Evolutionary conservation across 176 grass and related monocot species (phyloP).

Genomic region (Musa beccarii): DNA sequence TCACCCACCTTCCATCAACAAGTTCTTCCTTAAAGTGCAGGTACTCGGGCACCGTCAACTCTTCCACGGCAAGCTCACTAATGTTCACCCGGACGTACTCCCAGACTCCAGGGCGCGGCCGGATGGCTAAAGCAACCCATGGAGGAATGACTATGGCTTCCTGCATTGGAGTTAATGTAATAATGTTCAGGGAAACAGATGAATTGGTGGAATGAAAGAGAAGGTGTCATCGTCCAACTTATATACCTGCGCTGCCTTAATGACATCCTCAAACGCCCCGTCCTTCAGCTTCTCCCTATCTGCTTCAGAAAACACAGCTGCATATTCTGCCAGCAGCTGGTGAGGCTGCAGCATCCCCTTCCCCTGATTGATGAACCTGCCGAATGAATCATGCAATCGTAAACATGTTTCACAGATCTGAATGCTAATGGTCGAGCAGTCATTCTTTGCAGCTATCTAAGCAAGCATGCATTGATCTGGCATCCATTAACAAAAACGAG

Average conservation of each 20-base stretch:
- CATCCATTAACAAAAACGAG: neutral
- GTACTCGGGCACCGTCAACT: constrained; percentile 82
- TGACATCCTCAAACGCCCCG: constrained; percentile 83
- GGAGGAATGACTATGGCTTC: constrained; percentile 83
- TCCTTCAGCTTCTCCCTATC: constrained; percentile 92
- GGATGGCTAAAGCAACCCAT: constrained; percentile 86
- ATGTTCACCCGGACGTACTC: constrained; percentile 79
- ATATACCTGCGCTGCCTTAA: constrained; percentile 66
- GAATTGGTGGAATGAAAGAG: neutral
- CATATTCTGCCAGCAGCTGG: constrained; percentile 85
- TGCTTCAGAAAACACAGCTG: constrained; percentile 53
- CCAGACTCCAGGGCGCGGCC: constrained; percentile 92
- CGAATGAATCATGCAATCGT: neutral
- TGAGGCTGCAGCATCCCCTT: constrained; percentile 94
- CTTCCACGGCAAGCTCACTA: constrained; percentile 70
- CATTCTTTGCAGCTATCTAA: neutral
- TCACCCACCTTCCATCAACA: constrained; percentile 56
- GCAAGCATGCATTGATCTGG: constrained; percentile 2
- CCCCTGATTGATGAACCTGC: constrained; percentile 70
- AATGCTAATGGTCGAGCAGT: too few relatives aligned
- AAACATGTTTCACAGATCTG: too few relatives aligned
- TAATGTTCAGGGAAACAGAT: neutral
- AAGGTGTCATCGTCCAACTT: neutral
- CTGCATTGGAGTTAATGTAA: constrained; percentile 19
- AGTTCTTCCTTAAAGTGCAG: constrained; percentile 97